Base-by-base conservation (phyloP, 2,329 filamentous ascomycete species). In the Capronia americana region DNA sequence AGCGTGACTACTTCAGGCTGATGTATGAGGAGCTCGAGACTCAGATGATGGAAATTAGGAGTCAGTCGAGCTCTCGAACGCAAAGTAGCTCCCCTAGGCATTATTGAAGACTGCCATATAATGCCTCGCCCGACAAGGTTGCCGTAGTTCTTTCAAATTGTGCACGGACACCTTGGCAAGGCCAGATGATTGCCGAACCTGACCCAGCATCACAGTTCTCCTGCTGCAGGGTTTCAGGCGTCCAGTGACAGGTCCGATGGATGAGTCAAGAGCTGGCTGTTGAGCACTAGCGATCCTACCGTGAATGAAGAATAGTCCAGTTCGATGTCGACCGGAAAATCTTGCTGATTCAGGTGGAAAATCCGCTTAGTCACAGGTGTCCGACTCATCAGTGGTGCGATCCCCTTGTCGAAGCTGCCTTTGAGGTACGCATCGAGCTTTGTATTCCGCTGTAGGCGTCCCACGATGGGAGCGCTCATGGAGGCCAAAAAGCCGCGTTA, bases 21-120 rank as follows among this genome's bases (percentile, higher is more conserved):
- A 30, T 62, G 60, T 62, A 62, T 56, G 60, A 62, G 38, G 38
- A 56, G 14, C 60, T 62, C 24, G 60, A 62, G 60, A 56, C 51
- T 4, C 60, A 56, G 51, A 32, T 62, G 60, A 26, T 48, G 60
- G 50, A 48, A 38, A 46, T 56, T 3, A 54, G 30, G 28, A 44
- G 34, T 26, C 48, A 54, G 20, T 50, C 48, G 0, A 54, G 24
- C 58, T 61, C 58, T 11, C 23, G 46, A 41, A 12, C 44, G 2
- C 46, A n/a, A 26, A 61, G 58, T 28, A 38, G 24, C n/a, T 23
- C 48, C 38, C 58, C 48, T 23, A 5, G 24, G 20, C 6, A 54
- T 23, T 8, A 20, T 44, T 44, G 38, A 44, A 7, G 17, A 44
- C n/a, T 44, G 38, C 38, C 5, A 10, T 34, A 34, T 34, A 34